Base-by-base conservation (phyloP, 202 grass and related monocot genomes). In the Elaeis oleifera region DNA sequence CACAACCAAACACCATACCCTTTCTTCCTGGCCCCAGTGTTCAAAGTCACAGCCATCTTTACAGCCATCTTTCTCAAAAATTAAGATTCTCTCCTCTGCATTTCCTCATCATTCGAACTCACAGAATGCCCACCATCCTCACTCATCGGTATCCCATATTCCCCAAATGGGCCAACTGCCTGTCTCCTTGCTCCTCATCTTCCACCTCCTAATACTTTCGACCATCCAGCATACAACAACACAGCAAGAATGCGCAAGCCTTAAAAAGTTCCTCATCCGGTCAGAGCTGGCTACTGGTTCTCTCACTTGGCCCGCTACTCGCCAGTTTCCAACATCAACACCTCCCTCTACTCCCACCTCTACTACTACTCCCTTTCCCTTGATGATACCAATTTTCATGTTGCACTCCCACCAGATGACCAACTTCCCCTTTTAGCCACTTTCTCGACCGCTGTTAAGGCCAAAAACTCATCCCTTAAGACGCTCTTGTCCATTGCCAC, bases 261-360 rank as follows among this genome's bases (percentile, higher is more conserved):
- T 1, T 23, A 28, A 68, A 2, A 11, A 22, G 52, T 55, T 18
- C 28, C 65, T 27, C 3, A 24, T 18, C 67, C 67, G 25, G 79
- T 85, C 54, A 77, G 73, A 6, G 82, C 79, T 14, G 82, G 82
- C 6, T 83, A 74, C 76, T 90, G 84, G 72, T 75, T 77, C 76
- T 71, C 76, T 26, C 76, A 59, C 3, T 67, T 24, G 29, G 50
- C 63, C 8, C 73, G 54, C 6, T 74, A 82, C 65, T 71, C 53
- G 3, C 87, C 73, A 18, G 65, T 82, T 18, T 48, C 65, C 3
- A 13, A n/a, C 57, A 60, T 90, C 49, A 77, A 83, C 26, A 39
- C 73, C 16, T 80, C 82, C 56, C 73, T 85, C 57, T 90, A 85
- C 79, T 85, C 82, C 21, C 87, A 90, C 18, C 72, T 90, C 56